phyloP scores from a whole-genome alignment of 495 filamentous ascomycete species.

The Articulospora tetracladia region DNA sequence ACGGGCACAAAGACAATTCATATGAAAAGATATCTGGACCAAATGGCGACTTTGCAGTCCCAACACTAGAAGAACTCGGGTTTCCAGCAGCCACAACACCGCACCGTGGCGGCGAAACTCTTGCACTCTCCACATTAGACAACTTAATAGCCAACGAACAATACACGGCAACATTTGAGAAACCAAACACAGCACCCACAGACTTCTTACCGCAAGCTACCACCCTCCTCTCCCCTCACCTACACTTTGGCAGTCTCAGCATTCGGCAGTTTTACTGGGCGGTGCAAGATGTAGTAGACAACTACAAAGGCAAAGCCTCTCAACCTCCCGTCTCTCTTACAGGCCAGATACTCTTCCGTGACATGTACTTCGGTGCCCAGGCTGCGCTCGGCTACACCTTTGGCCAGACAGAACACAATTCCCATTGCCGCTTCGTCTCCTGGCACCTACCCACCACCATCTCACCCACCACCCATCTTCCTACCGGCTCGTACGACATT shows the following conservation, averaged over 20 bases:
- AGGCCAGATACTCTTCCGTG: constrained; percentile 67
- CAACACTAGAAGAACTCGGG: constrained; percentile 59
- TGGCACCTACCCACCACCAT: constrained; percentile 64
- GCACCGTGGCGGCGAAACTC: constrained; percentile 59
- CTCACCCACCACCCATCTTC: constrained; percentile 31
- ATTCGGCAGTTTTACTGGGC: constrained; percentile 65
- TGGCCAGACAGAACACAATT: constrained; percentile 53
- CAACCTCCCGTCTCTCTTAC: constrained; percentile 57
- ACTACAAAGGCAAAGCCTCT: constrained; percentile 43
- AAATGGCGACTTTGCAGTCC: constrained; percentile 55
- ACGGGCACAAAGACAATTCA: constrained; percentile 41
- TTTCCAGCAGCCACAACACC: constrained; percentile 52
- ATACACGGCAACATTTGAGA: constrained; percentile 65
- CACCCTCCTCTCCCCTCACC: constrained; percentile 62
- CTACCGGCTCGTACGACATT: constrained; percentile 49
- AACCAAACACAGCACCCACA: constrained; percentile 66
- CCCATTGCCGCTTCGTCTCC: constrained; percentile 59
- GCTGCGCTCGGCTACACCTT: constrained; percentile 56
- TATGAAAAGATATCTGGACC: constrained; percentile 58
- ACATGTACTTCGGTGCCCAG: constrained; percentile 76
- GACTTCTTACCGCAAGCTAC: constrained; percentile 65
- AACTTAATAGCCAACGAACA: constrained; percentile 50
- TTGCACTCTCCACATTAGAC: constrained; percentile 47
- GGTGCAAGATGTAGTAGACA: constrained; percentile 50
- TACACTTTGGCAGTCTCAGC: constrained; percentile 66